Evolutionary conservation across 441 rosid species (phyloP), one percentile per base, ranked within the genome.

Genomic region (Pelargonium cotyledonis): DNA sequence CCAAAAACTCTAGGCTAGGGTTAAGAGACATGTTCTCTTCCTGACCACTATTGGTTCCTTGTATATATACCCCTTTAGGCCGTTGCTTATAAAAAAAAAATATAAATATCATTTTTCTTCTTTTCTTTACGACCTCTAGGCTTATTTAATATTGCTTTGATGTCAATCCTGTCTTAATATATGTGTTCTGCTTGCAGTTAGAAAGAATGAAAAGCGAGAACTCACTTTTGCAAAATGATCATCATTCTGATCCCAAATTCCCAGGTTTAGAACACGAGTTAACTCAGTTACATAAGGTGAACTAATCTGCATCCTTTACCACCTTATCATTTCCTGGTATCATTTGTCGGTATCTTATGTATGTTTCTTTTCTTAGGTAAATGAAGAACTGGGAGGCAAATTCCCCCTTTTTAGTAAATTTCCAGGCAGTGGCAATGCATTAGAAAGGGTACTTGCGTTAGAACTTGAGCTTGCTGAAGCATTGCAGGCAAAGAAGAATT

Each of bases 121-220:
- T 71, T 35, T 65, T n/a, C 41, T 15, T 31, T 65, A 44, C 40
- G 18, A 40, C 19, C 60, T 15, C 35, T 49, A 26, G 70, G 9
- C 53, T 4, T 31, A 16, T 9, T 44, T 60, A 26, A 67, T 67
- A 44, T 68, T 63, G 67, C 74, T 64, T 26, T 53, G 65, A 21
- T 61, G 46, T 43, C 57, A 40, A 70, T 78, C 69, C n/a, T 0
- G 0, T 19, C 51, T 18, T 10, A 62, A 70, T 49, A 58, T 66
- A 63, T 68, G 29, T 68, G 29, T 66, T 74, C 29, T 55, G 43
- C 65, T 44, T 73, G 79, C 83, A 95, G 98, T 77, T 92, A 84
- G 97, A 92, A 77, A 83, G 87, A 75, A 92, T 95, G 99, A 95
- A 95, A 81, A 90, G 85, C 55, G 99, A 92, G 85, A 92, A 95